phyloP scores from a whole-genome alignment of 495 filamentous ascomycete species.

The Viridothelium virens region DNA sequence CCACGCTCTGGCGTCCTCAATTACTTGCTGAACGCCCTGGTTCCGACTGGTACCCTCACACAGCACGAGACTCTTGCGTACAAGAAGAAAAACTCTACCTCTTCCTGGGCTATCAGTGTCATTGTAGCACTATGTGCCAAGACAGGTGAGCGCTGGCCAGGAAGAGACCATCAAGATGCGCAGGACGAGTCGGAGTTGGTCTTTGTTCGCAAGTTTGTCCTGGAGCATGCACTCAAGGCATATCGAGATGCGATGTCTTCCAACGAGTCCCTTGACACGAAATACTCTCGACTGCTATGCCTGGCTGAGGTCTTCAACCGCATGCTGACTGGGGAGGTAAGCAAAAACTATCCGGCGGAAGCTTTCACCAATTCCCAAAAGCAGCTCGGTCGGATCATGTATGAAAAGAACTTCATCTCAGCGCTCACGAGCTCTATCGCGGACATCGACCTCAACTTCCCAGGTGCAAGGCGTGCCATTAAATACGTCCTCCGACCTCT shows the following conservation, averaged over 20 bases:
- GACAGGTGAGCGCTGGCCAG: slow-evolving; percentile 63
- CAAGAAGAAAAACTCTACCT: slow-evolving; percentile 78
- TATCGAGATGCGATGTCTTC: slow-evolving; percentile 83
- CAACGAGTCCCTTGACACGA: slow-evolving; percentile 70
- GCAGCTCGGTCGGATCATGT: slow-evolving; percentile 89
- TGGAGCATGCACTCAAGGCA: slow-evolving; percentile 84
- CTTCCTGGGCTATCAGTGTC: slow-evolving; percentile 72
- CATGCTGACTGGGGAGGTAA: slow-evolving; percentile 70
- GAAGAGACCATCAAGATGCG: slow-evolving; percentile 44
- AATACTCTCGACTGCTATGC: slow-evolving; percentile 76
- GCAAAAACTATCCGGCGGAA: slow-evolving; percentile 28
- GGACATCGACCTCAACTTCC: slow-evolving; percentile 92
- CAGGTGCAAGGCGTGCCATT: slow-evolving; percentile 81
- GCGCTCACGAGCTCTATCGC: slow-evolving; percentile 86
- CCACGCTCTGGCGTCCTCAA: slow-evolving; percentile 87
- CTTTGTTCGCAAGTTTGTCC: slow-evolving; percentile 87
- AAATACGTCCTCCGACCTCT: slow-evolving; percentile 92
- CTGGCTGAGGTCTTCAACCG: slow-evolving; percentile 88
- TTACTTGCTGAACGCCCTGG: slow-evolving; percentile 79
- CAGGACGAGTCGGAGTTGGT: slow-evolving; percentile 81
- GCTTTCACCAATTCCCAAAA: slow-evolving; percentile 43
- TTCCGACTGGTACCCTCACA: slow-evolving; percentile 68
- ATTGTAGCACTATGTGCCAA: slow-evolving; percentile 80
- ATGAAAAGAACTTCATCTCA: slow-evolving; percentile 89
- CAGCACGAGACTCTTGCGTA: slow-evolving; percentile 64